Conservation (phyloP, 116 monocot genomes). For the Cymodocea nodosa region DNA sequence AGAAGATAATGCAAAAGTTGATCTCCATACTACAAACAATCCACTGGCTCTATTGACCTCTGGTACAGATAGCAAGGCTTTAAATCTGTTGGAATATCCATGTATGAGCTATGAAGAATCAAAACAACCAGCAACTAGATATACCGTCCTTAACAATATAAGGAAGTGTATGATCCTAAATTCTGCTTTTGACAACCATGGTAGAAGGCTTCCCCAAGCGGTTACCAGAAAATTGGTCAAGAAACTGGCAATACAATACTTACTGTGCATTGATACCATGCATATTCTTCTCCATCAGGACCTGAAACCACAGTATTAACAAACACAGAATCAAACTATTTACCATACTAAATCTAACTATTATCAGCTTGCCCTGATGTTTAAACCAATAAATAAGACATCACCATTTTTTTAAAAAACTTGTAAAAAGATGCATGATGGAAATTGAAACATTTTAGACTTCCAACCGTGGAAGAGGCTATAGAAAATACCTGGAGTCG, state of each 20-base stretch:
- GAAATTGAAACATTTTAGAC: neutral
- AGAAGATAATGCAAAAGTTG: too few species aligned
- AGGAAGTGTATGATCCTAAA: too few species aligned
- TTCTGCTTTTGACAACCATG: neutral
- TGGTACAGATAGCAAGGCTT: too few species aligned
- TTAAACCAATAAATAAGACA: neutral
- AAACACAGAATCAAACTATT: neutral
- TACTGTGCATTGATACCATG: constrained; percentile 99
- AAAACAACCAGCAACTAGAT: too few species aligned
- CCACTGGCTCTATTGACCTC: too few species aligned
- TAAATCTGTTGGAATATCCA: too few species aligned
- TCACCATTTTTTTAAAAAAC: neutral
- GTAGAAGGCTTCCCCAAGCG: neutral
- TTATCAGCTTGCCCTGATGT: too few species aligned
- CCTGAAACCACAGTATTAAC: constrained; percentile 29
- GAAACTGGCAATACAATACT: neutral
- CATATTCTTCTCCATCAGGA: constrained; percentile 89
- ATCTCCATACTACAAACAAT: too few species aligned
- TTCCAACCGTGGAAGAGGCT: neutral
- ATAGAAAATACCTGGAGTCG: constrained; percentile 40
- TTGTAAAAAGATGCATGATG: neutral
- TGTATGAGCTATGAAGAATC: too few species aligned
- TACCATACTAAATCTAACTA: neutral
- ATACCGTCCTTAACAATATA: too few species aligned
- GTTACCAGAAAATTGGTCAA: neutral